Percentiles rank a stretch among this genome's conserved stretches.
Conservation (phyloP, 169 alveolate species). For the Amoebophrya sp. region DNA sequence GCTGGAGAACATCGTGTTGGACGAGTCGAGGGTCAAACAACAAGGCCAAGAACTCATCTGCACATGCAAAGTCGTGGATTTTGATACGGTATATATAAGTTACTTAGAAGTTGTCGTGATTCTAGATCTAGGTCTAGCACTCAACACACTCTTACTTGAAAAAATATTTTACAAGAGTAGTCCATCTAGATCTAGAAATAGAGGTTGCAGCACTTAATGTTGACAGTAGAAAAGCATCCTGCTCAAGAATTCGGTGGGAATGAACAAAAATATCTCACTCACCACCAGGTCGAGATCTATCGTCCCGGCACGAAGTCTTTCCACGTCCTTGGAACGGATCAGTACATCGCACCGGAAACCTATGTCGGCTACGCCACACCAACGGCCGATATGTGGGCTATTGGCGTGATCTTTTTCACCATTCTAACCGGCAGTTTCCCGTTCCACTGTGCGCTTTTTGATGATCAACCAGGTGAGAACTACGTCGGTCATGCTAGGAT, state of each 20-base stretch:
- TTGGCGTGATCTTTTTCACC: constrained; percentile 14
- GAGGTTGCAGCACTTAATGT: no score
- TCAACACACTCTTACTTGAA: no score
- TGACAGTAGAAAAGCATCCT: no score
- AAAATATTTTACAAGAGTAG: no score
- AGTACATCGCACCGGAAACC: constrained; percentile 17
- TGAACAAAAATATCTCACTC: neutral
- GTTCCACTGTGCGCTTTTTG: neutral
- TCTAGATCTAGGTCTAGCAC: no score
- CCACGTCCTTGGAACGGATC: constrained; percentile 6
- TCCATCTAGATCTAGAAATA: no score
- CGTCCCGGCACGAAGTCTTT: constrained; percentile 17
- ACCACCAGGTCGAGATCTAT: neutral
- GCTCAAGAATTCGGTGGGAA: neutral
- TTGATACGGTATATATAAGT: neutral
- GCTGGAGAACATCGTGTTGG: constrained; percentile 31
- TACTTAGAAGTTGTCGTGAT: no score
- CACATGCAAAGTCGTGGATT: neutral
- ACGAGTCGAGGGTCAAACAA: neutral
- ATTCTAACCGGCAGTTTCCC: neutral
- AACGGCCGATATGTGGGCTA: neutral
- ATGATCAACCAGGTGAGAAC: neutral
- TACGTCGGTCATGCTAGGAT: constrained; percentile 6
- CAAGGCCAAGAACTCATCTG: neutral
- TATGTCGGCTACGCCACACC: neutral